These are phyloP conservation scores for Avena eriantha DNA, from an alignment of 176 grass and related monocot genomes.

Conservation along the genomic window DNA sequence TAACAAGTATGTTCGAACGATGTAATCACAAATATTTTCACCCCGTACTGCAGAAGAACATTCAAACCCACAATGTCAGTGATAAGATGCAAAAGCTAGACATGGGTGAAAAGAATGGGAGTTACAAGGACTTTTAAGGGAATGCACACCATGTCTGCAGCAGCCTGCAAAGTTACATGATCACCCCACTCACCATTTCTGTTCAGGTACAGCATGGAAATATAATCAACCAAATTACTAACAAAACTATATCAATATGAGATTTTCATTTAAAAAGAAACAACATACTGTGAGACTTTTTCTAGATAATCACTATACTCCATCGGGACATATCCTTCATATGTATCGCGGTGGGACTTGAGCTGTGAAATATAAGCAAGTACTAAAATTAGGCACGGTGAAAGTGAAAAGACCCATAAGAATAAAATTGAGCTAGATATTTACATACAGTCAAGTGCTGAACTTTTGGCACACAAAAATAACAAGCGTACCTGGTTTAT, in stretches of 20 bases:
- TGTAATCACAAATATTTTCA: constrained; percentile 87
- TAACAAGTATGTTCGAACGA: constrained; percentile 85
- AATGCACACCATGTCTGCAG: constrained; percentile 58
- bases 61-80: constrained; percentile 20
- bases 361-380: constrained; percentile 50
- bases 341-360: constrained; percentile 57
- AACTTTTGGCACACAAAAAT: constrained; percentile 23
- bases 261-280: constrained; percentile 3
- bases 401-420: constrained; percentile 14
- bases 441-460: background rate
- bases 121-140: background rate
- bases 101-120: background rate
- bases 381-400: constrained; percentile 12
- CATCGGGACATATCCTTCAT: constrained; percentile 79
- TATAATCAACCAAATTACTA: background rate
- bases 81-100: background rate
- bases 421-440: background rate
- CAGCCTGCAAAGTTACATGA: constrained; percentile 74
- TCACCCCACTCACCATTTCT: constrained; percentile 72
- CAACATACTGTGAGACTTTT: constrained; percentile 59
- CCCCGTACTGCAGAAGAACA: constrained; percentile 65
- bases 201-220: constrained; percentile 29
- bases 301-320: constrained; percentile 62
- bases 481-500: constrained; percentile 56
- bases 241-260: background rate